These are phyloP conservation scores for Cercospora beticola DNA, from an alignment of 2,329 filamentous ascomycete species.

Conservation along the genomic window DNA sequence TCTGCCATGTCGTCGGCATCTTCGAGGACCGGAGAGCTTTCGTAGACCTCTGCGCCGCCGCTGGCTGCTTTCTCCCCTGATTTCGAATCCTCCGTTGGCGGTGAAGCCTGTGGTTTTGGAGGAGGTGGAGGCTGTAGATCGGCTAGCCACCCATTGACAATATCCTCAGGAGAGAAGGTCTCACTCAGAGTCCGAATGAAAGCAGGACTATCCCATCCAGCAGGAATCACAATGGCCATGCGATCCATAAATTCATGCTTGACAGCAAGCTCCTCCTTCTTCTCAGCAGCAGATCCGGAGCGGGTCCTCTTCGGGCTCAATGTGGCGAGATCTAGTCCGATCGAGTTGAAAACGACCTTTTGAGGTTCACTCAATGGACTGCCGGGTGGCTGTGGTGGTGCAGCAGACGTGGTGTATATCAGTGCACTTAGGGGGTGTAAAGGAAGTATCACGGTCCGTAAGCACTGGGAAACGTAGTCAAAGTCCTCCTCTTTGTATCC, in stretches of 20 bases:
- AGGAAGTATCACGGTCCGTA: constrained; percentile 84
- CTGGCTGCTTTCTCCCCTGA: constrained; percentile 26
- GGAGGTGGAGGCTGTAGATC: constrained; percentile 57
- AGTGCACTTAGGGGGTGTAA: constrained; percentile 57
- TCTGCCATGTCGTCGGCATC: constrained; percentile 22
- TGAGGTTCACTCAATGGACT: constrained; percentile 42
- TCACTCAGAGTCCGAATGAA: constrained; percentile 92
- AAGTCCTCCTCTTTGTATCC: constrained; percentile 97
- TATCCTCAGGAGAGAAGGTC: constrained; percentile 84
- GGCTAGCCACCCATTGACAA: constrained; percentile 72
- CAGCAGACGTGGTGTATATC: constrained; percentile 42
- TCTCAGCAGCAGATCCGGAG: constrained; percentile 41
- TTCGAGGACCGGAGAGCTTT: constrained; percentile 30
- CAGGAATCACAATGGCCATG: constrained; percentile 91
- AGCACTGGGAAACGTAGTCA: constrained; percentile 89
- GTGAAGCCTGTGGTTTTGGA: constrained; percentile 45
- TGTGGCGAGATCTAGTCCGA: constrained; percentile 51
- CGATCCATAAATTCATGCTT: constrained; percentile 59
- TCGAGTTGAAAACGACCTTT: constrained; percentile 83
- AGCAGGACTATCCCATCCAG: constrained; percentile 98
- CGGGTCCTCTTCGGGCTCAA: constrained; percentile 50
- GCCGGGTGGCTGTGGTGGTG: constrained; percentile 39
- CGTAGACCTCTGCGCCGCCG: constrained; percentile 33
- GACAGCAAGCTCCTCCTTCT: constrained; percentile 57
- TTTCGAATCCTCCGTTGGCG: constrained; percentile 31